Base-by-base conservation (phyloP, 257 asterid species). In the Solanum chilense region DNA sequence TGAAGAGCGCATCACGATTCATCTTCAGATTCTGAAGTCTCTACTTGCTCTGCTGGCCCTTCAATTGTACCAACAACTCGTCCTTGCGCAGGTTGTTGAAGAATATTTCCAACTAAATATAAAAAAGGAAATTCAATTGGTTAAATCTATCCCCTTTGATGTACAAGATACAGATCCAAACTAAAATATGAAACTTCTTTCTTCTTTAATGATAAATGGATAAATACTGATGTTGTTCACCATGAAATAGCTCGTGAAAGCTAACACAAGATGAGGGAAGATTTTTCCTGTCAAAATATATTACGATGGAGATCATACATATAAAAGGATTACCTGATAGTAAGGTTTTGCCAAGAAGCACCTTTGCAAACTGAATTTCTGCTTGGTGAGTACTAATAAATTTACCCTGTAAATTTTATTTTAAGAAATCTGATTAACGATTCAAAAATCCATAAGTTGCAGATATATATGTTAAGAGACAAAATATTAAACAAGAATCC, bases 361-460 rank as follows among this genome's bases (percentile, higher is more conserved):
- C 27, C 92, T 91, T 92, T 42, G 93, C 94, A 52, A 92, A 88
- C 73, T 91, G 94, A 66, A 94, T 87, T 90, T 95, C 98, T 41
- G 92, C 73, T 90, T 93, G 93, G 82, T 92, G 98, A 44, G 92
- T 77, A 69, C 91, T 93, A 86, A 89, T 90, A 87, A 95, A 93
- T 89, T 92, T 96, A 52, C 86, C 91, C 99, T 96, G 96, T 89
- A 88, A 21, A 58, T 73, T 78, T 27, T 18, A 49, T 81, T 29
- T 81, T 52, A 81, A 66, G 58, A 69, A 83, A 76, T 23, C 70
- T 35, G 41, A 86, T 18, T 86, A 20, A 31, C 5, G 64, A 47
- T 45, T 86, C 35, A 75, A 52, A n/a, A 73, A 35, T 37, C 52
- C 68, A 29, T 20, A 52, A 39, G 42, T 42, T 49, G 69, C 11